Percentiles rank a stretch among this genome's conserved stretches.
Conservation (phyloP, 2,329 filamentous ascomycete species). For the Monilinia fructigena region DNA sequence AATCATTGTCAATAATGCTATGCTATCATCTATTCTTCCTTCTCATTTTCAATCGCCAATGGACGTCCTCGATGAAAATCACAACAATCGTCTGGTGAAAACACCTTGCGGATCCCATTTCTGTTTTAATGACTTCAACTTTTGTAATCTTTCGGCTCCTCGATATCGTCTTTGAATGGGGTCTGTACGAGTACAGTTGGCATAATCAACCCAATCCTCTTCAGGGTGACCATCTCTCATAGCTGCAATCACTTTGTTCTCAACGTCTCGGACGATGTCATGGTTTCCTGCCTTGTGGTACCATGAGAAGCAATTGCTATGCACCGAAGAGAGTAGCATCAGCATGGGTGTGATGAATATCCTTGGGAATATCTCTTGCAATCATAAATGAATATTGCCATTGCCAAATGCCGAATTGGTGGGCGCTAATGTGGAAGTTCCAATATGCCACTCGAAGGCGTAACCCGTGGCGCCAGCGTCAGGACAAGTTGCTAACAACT, state of each 20-base stretch:
- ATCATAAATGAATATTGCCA: slow-evolving; percentile 3
- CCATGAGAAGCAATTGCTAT: background rate
- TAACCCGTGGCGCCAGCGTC: slow-evolving; percentile 1
- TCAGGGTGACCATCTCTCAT: slow-evolving; percentile 2
- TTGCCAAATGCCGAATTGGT: slow-evolving; percentile 2
- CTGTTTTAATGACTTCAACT: background rate
- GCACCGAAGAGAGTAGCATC: background rate
- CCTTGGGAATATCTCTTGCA: background rate
- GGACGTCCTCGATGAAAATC: no score
- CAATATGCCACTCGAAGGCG: slow-evolving; percentile 11
- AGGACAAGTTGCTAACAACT: slow-evolving; percentile 1
- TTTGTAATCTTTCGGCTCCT: background rate
- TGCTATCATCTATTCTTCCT: no score
- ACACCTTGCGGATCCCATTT: slow-evolving; percentile 8
- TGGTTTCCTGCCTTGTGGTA: background rate
- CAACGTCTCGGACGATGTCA: background rate
- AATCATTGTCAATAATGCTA: background rate
- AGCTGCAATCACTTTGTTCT: background rate
- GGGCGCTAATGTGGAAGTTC: background rate
- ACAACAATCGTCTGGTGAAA: background rate
- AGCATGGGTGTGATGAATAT: background rate
- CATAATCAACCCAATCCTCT: background rate
- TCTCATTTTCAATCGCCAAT: no score
- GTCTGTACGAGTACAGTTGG: background rate
- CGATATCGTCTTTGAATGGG: background rate